Evolutionary conservation across 495 filamentous ascomycete genomes (phyloP), one percentile per base, ranked within the genome.

Genomic region (Aspergillus nanangensis): DNA sequence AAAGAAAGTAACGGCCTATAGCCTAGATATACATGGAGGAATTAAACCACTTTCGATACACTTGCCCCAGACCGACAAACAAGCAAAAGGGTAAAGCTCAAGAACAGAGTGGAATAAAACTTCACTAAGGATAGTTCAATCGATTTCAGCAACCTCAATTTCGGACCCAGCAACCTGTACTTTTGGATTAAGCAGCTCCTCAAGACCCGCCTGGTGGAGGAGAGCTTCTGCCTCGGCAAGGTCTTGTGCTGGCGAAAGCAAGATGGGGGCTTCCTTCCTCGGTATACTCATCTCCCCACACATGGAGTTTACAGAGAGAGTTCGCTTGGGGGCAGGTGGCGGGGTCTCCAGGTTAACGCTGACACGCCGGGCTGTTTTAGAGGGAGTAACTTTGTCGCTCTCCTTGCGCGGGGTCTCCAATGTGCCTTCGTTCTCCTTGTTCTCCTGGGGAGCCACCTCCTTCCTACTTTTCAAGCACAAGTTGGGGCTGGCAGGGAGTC

Each of bases 401-500:
- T 44, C 44, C 40, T 46, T 52, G 19, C 40, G 32, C 3, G 50
- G 31, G 5, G 44, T 49, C 21, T 60, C 53, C 1, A 35, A 31
- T 5, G 40, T 37, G 36, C 23, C 42, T 36, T 58, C 60, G 44
- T 59, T 63, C 41, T 56, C 56, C 37, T 53, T 59, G 18, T 59
- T 55, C 9, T 51, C 51, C 9, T 44, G 38, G 17, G 46, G 45
- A 40, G 51, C 24, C 5, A 53, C 47, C 47, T 73, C 73, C 45
- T 76, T 76, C 37, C 63, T 68, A 43, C 71, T 53, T 48, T 68
- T 74, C 38, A 74, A 46, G 24, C 64, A 57, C 13, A 47, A 57
- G 39, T 55, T 62, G 4, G 73, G 71, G 35, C 63, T 71, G 18
- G 52, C 48, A 18, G 52, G 51, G 15, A 68, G 24, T 32, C 58